phyloP scores from a whole-genome alignment of 2,329 filamentous ascomycete genomes.

The Acrocalymma vagum region DNA sequence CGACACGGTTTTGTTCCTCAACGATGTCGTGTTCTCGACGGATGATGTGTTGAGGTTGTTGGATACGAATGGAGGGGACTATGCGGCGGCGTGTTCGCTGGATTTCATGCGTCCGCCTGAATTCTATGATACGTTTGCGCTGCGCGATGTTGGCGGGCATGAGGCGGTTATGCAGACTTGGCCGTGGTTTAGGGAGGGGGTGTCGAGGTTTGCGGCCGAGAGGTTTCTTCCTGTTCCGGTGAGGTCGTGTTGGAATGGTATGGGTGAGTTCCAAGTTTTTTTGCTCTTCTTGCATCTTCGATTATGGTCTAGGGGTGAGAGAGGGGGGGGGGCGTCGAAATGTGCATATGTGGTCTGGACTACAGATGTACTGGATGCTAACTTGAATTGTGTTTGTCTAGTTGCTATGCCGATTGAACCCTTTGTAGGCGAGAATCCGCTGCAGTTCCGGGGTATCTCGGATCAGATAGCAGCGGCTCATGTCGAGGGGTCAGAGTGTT shows the following conservation, averaged over 20 bases:
- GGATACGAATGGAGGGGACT: slow-evolving; percentile 65
- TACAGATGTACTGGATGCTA: too few relatives aligned
- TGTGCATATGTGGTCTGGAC: too few relatives aligned
- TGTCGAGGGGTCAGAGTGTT: slow-evolving; percentile 82
- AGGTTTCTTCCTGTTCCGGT: slow-evolving; percentile 62
- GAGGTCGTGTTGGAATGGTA: slow-evolving; percentile 74
- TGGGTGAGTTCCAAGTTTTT: slow-evolving; percentile 42
- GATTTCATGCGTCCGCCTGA: slow-evolving; percentile 64
- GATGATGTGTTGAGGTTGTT: slow-evolving; percentile 65
- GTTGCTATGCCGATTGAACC: slow-evolving; percentile 36
- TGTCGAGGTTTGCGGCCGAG: slow-evolving; percentile 64
- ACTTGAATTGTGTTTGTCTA: slow-evolving; percentile 20
- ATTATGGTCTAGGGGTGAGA: too few relatives aligned
- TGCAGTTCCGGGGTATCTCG: slow-evolving; percentile 71
- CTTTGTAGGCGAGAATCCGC: slow-evolving; percentile 36
- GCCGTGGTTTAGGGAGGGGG: slow-evolving; percentile 65
- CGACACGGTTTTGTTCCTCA: slow-evolving; percentile 69
- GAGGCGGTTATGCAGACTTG: slow-evolving; percentile 63
- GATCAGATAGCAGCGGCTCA: slow-evolving; percentile 68
- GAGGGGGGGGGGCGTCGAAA: too few relatives aligned
- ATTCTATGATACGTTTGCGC: slow-evolving; percentile 71
- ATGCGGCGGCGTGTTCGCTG: slow-evolving; percentile 69
- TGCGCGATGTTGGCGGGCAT: slow-evolving; percentile 63
- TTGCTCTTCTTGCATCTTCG: background rate
- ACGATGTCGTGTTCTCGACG: slow-evolving; percentile 69